Base-by-base conservation (phyloP, 805 yeast species). In the Komagataella populi region DNA sequence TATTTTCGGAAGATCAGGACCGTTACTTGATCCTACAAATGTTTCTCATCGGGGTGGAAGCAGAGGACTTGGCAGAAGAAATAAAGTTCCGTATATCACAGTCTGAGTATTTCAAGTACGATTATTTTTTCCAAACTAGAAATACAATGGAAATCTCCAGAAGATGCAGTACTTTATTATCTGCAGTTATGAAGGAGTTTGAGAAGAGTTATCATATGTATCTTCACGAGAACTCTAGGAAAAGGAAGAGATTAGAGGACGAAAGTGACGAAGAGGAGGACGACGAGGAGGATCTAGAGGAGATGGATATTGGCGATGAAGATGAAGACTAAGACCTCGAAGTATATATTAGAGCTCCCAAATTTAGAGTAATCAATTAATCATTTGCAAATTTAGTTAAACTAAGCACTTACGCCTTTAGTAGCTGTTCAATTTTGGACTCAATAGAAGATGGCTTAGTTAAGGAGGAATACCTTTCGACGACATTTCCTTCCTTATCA, bases 1-100 rank as follows among this genome's bases (percentile, higher is more conserved):
- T 84, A 2, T 93, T 80, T 66, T 79, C 87, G 30, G 95, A 87
- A 49, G 96, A 86, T 55, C 97, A 93, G 63, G 99, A 93, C 65
- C 73, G 96, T 58, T 93, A 86, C 64, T 68, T 93, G 57, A 69
- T 93, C 53, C 78, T 89, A 14, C 90, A 86, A 70, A 68, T 88
- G 61, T 83, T 85, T 69, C 73, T 84, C 54, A 80, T 78, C 61
- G 99, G 99, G 0, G 65, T 90, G 39, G 96, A 87, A 57, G 72
- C 83, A 22, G 82, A 81, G 12, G 88, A 86, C 60, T 69, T 91
- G 14, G 86, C 83, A 61, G 99, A 91, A 53, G 66, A 77, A 55
- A 82, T 91, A 48, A 75, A 88, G 51, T 87, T 83, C 54, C 82
- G 84, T 24, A 81, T 91, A 45, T 72, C 87, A 52, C 77, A 76